Base-by-base conservation (phyloP, 495 filamentous ascomycete genomes). In the Neurospora sp. region DNA sequence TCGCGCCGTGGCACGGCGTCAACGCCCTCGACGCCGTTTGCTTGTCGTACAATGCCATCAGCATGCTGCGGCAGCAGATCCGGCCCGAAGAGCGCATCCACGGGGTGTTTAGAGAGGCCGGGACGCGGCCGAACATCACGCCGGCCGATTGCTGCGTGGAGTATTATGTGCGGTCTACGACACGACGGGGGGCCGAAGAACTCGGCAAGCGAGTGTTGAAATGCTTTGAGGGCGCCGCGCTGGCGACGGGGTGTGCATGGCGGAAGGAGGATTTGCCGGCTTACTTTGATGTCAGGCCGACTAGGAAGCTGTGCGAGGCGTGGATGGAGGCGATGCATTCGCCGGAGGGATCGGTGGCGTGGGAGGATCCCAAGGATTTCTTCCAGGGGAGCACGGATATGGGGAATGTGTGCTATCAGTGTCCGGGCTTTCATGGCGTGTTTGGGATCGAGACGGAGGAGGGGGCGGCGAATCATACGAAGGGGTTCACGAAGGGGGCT, bases 11-110 rank as follows among this genome's bases (percentile, higher is more conserved):
- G 89, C 85, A 88, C 14, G 88, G 88, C 7, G 81, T 90, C 73
- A 91, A 91, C 75, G 89, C 89, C 0, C 84, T 91, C 6, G 89
- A 91, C 76, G 89, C 89, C 7, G 79, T 89, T 10, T 85, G 89
- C 16, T 80, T 86, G 88, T 5, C 27, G 27, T 92, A 91, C 77
- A 90, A 89, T 76, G 87, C 84, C 72, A 80, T 91, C 41, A 83
- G 87, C 22, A 85, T 91, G 40, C 79, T 91, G 7, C 86, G 90
- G 5, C 89, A 91, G 74, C 90, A 91, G 77, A 88, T 88, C 35
- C 74, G 69, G 0, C 81, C 80, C 0, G 69, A 80, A 48, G 81
- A 79, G 70, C 78, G 81, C 38, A 79, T 79, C 68, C 80, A 81
- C 48, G 78, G 76, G 1, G 75, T 80, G 20, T 75, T 79, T 46